Conservation (phyloP, 139 green algal genomes). For the Chlorella sp. region DNA sequence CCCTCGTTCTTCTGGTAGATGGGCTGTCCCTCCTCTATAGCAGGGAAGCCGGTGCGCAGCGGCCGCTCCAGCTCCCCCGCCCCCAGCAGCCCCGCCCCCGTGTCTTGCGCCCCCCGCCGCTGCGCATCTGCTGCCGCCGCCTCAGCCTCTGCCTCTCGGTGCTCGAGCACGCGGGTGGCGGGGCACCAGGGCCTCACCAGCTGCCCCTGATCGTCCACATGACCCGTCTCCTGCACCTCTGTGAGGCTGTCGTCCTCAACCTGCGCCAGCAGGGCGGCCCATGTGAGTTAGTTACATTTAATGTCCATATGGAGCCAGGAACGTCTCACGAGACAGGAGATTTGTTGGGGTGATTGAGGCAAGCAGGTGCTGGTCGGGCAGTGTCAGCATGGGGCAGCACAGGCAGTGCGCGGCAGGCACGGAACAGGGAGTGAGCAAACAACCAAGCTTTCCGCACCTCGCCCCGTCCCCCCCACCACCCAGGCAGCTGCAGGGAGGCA, state of each 20-base stretch:
- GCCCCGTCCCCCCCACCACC: no score
- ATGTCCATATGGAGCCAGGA: no score
- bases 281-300: no score
- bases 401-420: no score
- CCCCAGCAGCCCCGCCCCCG: background rate
- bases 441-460: no score
- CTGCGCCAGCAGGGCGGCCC: background rate
- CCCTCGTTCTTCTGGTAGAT: conserved; percentile 82
- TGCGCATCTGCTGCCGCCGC: conserved; percentile 60
- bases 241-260: conserved; percentile 77
- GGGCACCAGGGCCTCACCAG: conserved; percentile 82
- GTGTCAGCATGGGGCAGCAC: background rate
- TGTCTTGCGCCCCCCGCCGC: conserved; percentile 23
- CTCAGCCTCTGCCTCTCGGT: conserved; percentile 68
- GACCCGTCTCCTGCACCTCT: conserved; percentile 54
- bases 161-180: conserved; percentile 83
- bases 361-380: no score
- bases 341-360: no score
- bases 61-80: background rate
- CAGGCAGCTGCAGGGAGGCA: no score
- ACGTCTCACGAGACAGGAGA: no score
- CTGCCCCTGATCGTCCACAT: conserved; percentile 74
- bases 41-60: conserved; percentile 45
- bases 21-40: conserved; percentile 48
- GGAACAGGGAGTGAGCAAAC: no score